Evolutionary conservation across 345 rosid genomes (phyloP), one percentile per base, ranked within the genome.

Genomic region (Combretum micranthum): DNA sequence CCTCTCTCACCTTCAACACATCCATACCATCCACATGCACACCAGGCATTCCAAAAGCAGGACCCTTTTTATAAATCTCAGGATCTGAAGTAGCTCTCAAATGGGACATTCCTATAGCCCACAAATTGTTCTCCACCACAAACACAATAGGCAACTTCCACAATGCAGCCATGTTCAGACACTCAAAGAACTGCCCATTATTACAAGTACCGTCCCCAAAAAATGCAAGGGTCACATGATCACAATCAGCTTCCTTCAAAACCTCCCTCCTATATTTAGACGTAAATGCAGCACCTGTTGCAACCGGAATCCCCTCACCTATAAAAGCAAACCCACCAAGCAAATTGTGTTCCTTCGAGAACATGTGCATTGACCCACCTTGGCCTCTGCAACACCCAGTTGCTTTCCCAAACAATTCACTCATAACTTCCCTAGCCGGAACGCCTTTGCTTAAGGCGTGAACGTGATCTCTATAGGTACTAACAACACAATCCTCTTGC

Each of bases 31-130:
- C 84, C 21, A 79, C 78, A 47, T 78, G 87, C 48, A 82, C 71
- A 20, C 87, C 87, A 0, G 83, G 87, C 80, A 82, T 74, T n/a
- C 83, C 82, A 59, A 78, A 81, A 0, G 83, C 84, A 16, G 82
- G 82, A 18, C 82, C 82, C 62, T 78, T 82, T 76, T 82, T 78
- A 80, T 81, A 78, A 48, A 82, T 82, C 74, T 73, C 66, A 15
- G 86, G 83, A 69, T 81, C 86, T 2, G 86, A 81, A 23, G 86
- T 75, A 43, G 86, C 77, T 68, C 86, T 75, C 72, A 73, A 43
- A 65, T 81, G 86, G 0, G 83, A 75, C 86, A 81, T 81, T 59
- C 86, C 83, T 25, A 81, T 75, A 12, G 86, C 86, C 86, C 86
- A 81, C 81, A 81, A 56, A 46, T 81, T 81, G 65, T 81, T 81